Evolutionary conservation across 2,329 filamentous ascomycete genomes (phyloP), one percentile per base, ranked within the genome.

Genomic region (Dothideomycetes sp.): DNA sequence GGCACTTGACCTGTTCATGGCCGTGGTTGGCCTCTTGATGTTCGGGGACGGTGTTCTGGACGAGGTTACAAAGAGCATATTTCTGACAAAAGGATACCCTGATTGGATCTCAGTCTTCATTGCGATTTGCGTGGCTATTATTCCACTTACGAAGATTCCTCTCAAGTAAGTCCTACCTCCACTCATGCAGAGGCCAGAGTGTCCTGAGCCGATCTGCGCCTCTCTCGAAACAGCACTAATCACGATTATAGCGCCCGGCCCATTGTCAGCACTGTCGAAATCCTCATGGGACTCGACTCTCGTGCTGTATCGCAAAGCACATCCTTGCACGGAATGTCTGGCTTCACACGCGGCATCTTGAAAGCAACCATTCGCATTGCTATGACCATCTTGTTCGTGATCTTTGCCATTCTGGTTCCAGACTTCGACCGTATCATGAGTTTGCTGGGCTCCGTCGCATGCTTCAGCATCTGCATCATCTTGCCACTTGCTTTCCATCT

Each of bases 81-180:
- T 96, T 48, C 68, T 73, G 38, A 81, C 77, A 1, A 61, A 71
- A 4, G 81, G 80, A 39, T 95, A 94, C 56, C 85, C 89, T 1
- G 65, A 73, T 10, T 70, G 67, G 1, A 61, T 94, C 31, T 85
- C 79, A n/a, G 63, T 89, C 34, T 68, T 89, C 49, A 82, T 95
- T 59, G 86, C 86, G 47, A 68, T 84, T 45, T 89, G 88, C 59
- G 84, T 96, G 50, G 82, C 82, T 54, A 87, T 95, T 55, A 94
- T 96, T 47, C 91, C 89, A 1, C 67, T 98, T 37, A 95, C 89
- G 27, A 98, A 98, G 62, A 79, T 95, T n/a, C 87, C 88, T 0
- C 69, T 95, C 27, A 93, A 88, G 60, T 70, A 57, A 57, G 60
- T 58, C n/a, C n/a, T 32, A 16, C 14, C 30, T 27, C 12, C 12